phyloP scores from a whole-genome alignment of 2,329 filamentous ascomycete genomes.

The Acarospora socialis region DNA sequence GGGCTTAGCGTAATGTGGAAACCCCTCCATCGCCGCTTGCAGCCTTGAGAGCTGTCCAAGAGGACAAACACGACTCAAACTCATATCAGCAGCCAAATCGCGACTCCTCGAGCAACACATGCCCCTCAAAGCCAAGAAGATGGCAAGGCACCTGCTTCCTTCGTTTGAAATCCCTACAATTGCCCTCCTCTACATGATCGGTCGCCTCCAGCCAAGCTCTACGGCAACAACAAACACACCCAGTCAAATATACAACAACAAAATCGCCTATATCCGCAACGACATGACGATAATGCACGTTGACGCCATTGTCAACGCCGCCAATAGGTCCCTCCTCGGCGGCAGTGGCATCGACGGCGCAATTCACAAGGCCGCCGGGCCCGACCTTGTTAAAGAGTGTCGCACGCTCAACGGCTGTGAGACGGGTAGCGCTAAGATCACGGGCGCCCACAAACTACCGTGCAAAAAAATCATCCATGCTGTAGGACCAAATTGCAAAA shows the following conservation, averaged over 20 bases:
- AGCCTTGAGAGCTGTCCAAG: no score
- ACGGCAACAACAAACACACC: slow-evolving; percentile 11
- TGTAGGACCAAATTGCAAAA: slow-evolving; percentile 62
- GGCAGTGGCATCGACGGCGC: slow-evolving; percentile 86
- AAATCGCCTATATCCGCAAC: slow-evolving; percentile 53
- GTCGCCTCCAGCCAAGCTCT: slow-evolving; percentile 30
- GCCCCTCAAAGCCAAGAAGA: no score
- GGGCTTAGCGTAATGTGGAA: no score
- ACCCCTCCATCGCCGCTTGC: no score
- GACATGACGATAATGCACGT: slow-evolving; percentile 71
- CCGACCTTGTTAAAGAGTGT: slow-evolving; percentile 55
- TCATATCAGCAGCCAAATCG: no score
- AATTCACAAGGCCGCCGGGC: slow-evolving; percentile 74
- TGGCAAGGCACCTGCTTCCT: no score
- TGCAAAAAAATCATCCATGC: slow-evolving; percentile 74
- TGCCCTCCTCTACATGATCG: slow-evolving; percentile 49
- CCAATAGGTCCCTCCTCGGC: slow-evolving; percentile 62
- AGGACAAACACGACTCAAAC: no score
- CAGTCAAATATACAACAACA: slow-evolving; percentile 46
- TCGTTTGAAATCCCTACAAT: slow-evolving; percentile 53
- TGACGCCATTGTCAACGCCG: slow-evolving; percentile 86
- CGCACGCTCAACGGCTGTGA: slow-evolving; percentile 54
- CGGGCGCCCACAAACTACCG: slow-evolving; percentile 60
- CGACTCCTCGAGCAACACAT: no score
- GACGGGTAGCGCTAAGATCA: slow-evolving; percentile 74